phyloP scores from a whole-genome alignment of 2,329 filamentous ascomycete genomes.

The Dryadomyces sulphureus region DNA sequence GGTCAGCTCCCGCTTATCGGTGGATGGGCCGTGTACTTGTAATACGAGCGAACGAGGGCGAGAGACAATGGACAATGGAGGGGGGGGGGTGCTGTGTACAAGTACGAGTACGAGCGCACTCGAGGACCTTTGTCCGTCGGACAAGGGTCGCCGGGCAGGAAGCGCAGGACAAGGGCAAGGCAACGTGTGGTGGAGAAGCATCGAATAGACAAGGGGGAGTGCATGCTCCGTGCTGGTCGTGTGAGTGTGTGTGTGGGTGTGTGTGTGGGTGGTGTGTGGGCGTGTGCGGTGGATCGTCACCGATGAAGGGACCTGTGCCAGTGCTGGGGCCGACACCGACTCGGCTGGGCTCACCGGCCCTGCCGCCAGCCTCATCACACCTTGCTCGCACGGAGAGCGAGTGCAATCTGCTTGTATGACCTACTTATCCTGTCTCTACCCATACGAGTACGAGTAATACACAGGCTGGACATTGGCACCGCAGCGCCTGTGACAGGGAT shows the following conservation, averaged over 20 bases:
- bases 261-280: too few species aligned
- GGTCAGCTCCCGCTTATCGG: neutral
- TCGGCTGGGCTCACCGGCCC: constrained; percentile 4
- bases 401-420: too few species aligned
- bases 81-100: too few species aligned
- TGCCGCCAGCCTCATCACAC: constrained; percentile 8
- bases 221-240: neutral
- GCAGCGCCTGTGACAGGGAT: too few species aligned
- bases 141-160: neutral
- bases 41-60: too few species aligned
- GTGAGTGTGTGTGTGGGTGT: too few species aligned
- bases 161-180: neutral
- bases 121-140: neutral
- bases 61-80: too few species aligned
- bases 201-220: neutral
- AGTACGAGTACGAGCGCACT: too few species aligned
- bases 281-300: constrained; percentile 2
- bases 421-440: too few species aligned
- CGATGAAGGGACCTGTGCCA: constrained; percentile 1
- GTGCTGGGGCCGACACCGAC: neutral
- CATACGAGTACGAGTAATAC: neutral
- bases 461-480: neutral
- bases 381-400: neutral
- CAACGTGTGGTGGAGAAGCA: neutral
- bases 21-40: neutral